Evolutionary conservation across 2,329 filamentous ascomycete genomes (phyloP).

Genomic region (Trichoderma guizhouense): DNA sequence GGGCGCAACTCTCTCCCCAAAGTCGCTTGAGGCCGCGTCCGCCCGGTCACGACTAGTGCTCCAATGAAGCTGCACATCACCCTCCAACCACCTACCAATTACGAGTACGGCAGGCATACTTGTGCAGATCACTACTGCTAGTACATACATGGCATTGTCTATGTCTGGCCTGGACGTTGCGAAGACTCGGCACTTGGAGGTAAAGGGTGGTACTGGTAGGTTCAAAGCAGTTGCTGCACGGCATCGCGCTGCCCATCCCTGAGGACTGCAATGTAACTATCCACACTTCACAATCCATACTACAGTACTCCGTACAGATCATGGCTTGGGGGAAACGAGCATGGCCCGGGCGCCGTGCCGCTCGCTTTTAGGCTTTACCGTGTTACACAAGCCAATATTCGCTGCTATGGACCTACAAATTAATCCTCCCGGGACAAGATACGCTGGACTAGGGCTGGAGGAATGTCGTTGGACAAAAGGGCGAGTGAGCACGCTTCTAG

Average conservation of each 20-base stretch:
- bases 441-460: background rate
- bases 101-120: background rate
- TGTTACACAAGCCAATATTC: background rate
- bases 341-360: background rate
- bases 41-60: background rate
- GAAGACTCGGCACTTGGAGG: constrained; percentile 3
- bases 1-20: background rate
- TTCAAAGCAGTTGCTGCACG: background rate
- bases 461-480: background rate
- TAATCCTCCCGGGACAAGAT: background rate
- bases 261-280: background rate
- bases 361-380: background rate
- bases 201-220: background rate
- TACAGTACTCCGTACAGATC: background rate
- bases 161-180: background rate
- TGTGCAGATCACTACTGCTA: background rate
- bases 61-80: background rate
- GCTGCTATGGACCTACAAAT: background rate
- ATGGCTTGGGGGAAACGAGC: background rate
- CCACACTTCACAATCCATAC: background rate
- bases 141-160: background rate
- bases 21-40: background rate
- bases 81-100: background rate
- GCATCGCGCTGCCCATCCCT: background rate
- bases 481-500: constrained; percentile 1